Evolutionary conservation across 768 basidiomycete species (phyloP).

Genomic region (Amanita subjunquillea): DNA sequence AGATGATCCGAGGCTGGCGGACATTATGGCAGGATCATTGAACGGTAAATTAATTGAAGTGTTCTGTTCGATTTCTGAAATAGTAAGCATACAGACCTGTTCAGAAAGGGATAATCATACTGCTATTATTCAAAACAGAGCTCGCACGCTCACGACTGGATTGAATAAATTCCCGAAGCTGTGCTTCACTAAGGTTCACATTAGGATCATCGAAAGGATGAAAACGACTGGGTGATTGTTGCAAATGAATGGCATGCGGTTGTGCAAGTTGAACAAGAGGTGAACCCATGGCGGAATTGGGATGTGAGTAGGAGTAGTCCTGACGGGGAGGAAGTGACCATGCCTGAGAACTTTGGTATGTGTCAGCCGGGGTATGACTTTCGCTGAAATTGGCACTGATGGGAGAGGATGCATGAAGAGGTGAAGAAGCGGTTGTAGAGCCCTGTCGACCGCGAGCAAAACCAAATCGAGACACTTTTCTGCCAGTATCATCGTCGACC

Average conservation of each 20-base stretch:
- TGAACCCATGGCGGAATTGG: slow-evolving; percentile 24
- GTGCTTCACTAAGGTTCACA: slow-evolving; percentile 56
- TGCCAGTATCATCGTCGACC: slow-evolving; percentile 46
- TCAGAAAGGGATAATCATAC: slow-evolving; percentile 10
- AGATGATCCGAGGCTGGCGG: slow-evolving; percentile 47
- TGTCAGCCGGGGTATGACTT: slow-evolving; percentile 26
- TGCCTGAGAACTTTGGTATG: slow-evolving; percentile 21
- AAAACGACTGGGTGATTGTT: slow-evolving; percentile 33
- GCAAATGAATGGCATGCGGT: slow-evolving; percentile 21
- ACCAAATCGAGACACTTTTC: slow-evolving; percentile 72
- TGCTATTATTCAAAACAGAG: slow-evolving; percentile 15
- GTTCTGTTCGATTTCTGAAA: background rate
- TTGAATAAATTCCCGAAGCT: slow-evolving; percentile 68
- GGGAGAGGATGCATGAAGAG: slow-evolving; percentile 46
- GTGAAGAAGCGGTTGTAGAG: slow-evolving; percentile 48
- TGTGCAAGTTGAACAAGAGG: slow-evolving; percentile 39
- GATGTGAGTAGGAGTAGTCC: slow-evolving; percentile 31
- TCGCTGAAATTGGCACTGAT: slow-evolving; percentile 36
- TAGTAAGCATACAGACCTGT: background rate
- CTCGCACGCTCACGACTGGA: slow-evolving; percentile 51
- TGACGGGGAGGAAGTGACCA: slow-evolving; percentile 35
- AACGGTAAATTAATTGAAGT: slow-evolving; percentile 34
- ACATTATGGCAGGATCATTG: slow-evolving; percentile 74
- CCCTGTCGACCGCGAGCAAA: slow-evolving; percentile 67
- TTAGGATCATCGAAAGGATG: slow-evolving; percentile 33